Conservation (phyloP, 208 protist genomes). For the Zelonia costaricensis region DNA sequence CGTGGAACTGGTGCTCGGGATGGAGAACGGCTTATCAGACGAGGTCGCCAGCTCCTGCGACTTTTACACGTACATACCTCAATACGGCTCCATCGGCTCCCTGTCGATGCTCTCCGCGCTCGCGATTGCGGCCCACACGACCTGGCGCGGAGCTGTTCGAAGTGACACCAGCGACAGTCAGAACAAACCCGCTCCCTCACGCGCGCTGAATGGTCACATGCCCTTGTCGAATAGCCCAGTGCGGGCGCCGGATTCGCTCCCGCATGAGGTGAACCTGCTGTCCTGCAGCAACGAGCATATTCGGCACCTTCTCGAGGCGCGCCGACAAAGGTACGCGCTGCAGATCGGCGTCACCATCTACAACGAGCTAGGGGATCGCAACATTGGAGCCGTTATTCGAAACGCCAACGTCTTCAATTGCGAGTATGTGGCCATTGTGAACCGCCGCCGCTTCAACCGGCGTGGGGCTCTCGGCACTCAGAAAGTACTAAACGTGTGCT, state of each 20-base stretch:
- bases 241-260: slow-evolving; percentile 7
- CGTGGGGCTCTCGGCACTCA: slow-evolving; percentile 79
- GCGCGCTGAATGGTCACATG: slow-evolving; percentile 46
- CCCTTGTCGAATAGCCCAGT: slow-evolving; percentile 39
- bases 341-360: slow-evolving; percentile 70
- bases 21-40: slow-evolving; percentile 81
- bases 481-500: slow-evolving; percentile 44
- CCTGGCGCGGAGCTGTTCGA: neutral
- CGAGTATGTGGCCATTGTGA: slow-evolving; percentile 61
- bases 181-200: neutral
- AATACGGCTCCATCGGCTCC: slow-evolving; percentile 87
- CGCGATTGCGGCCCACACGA: slow-evolving; percentile 65
- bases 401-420: slow-evolving; percentile 88
- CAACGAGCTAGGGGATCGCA: slow-evolving; percentile 82
- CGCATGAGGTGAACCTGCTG: slow-evolving; percentile 64
- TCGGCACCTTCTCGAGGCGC: slow-evolving; percentile 20
- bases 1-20: slow-evolving; percentile 76
- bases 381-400: slow-evolving; percentile 81
- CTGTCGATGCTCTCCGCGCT: slow-evolving; percentile 84
- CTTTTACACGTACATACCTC: slow-evolving; percentile 71
- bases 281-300: slow-evolving; percentile 47
- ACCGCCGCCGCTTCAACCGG: slow-evolving; percentile 67
- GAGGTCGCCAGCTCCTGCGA: slow-evolving; percentile 41
- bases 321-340: slow-evolving; percentile 41
- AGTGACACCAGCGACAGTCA: neutral